These are phyloP conservation scores for Scenedesmus sp. DNA, from an alignment of 163 green algal species.

Conservation along the genomic window DNA sequence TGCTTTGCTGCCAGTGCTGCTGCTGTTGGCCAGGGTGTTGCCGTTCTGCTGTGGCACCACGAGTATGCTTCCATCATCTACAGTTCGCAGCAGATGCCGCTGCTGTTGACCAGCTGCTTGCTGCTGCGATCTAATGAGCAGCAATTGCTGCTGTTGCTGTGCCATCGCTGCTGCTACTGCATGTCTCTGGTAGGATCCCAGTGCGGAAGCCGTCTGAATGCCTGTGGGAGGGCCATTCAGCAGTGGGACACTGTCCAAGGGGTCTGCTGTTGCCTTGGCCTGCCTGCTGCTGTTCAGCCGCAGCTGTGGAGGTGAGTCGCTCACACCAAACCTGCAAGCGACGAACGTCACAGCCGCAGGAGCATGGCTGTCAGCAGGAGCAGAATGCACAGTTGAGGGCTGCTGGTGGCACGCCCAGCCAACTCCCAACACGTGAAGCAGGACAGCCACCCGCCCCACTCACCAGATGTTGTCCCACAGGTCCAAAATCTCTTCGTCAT, in stretches of 20 bases:
- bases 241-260: slow-evolving; percentile 18
- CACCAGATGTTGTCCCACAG: slow-evolving; percentile 45
- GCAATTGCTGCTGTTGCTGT: slow-evolving; percentile 13
- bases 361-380: background rate
- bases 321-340: slow-evolving; percentile 36
- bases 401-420: background rate
- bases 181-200: background rate
- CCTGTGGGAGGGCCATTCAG: background rate
- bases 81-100: background rate
- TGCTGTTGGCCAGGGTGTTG: background rate
- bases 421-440: slow-evolving; percentile 1
- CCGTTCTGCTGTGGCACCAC: background rate
- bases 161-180: background rate
- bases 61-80: background rate
- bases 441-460: background rate
- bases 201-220: background rate
- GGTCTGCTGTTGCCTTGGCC: slow-evolving; percentile 31
- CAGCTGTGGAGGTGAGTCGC: background rate
- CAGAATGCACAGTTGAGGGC: background rate
- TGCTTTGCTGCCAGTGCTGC: background rate
- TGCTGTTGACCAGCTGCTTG: background rate
- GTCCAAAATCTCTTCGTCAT: slow-evolving; percentile 31
- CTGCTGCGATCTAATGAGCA: background rate
- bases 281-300: background rate
- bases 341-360: background rate